A percentile compares a stretch with the other conserved stretches of the same genome.
phyloP scores from a whole-genome alignment of 106 monocot species.

The Gastrodia elata region DNA sequence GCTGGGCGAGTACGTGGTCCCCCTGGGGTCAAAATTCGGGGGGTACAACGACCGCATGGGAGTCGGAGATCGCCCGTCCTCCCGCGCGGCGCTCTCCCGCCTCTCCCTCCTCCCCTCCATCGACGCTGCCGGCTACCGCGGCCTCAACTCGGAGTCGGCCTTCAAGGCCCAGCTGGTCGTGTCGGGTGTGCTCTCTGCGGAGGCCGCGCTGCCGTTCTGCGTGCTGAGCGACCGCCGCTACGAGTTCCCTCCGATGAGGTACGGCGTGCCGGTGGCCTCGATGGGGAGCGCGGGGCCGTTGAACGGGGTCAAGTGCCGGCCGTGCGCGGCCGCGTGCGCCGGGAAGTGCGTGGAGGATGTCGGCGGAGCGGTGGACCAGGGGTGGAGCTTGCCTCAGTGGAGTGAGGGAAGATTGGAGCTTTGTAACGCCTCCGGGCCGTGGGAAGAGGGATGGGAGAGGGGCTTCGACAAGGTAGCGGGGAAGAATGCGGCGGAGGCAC shows the following conservation, averaged over 20 bases:
- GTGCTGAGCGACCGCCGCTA: conserved; percentile 47
- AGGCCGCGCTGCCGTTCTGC: conserved; percentile 33
- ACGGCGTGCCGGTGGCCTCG: conserved; percentile 72
- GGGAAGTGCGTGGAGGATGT: conserved; percentile 29
- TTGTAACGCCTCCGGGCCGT: conserved; percentile 43
- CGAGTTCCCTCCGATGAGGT: conserved; percentile 27
- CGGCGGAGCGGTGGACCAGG: neutral
- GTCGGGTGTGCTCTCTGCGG: neutral
- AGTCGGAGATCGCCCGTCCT: conserved; percentile 34
- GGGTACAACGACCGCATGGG: conserved; percentile 86
- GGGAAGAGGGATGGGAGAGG: conserved; percentile 62
- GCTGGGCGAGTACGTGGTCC: conserved; percentile 44
- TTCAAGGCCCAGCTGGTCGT: conserved; percentile 42
- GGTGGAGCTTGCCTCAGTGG: conserved; percentile 71
- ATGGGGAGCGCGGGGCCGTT: conserved; percentile 60
- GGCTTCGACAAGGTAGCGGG: conserved; percentile 55
- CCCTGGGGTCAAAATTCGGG: conserved; percentile 49
- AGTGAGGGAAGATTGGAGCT: conserved; percentile 49
- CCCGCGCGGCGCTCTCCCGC: conserved; percentile 42
- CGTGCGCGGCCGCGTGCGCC: conserved; percentile 43
- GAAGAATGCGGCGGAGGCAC: conserved; percentile 17
- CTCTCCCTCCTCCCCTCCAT: conserved; percentile 36
- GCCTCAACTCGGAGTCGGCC: conserved; percentile 55
- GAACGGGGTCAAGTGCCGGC: conserved; percentile 89
- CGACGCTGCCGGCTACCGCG: conserved; percentile 11